These are phyloP conservation scores for Nakaseomyces sp. DNA, from an alignment of 1,139 yeast genomes.

Conservation along the genomic window DNA sequence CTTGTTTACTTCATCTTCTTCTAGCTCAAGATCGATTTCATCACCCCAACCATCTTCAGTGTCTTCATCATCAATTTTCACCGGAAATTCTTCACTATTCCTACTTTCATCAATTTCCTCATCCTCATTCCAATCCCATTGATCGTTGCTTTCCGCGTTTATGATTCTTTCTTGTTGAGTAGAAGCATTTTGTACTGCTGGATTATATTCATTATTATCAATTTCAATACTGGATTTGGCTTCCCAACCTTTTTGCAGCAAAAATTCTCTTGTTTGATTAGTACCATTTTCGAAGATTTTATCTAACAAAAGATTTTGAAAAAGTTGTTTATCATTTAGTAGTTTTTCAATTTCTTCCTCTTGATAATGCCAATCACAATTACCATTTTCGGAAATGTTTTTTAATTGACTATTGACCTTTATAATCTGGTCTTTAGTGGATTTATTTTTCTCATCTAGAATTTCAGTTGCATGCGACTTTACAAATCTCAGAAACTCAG, in stretches of 20 bases:
- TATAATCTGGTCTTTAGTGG: conserved; percentile 10
- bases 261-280: conserved; percentile 14
- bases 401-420: conserved; percentile 12
- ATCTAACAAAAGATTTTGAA: conserved; percentile 22
- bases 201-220: not conserved
- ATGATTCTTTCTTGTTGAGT: not conserved
- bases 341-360: conserved; percentile 16
- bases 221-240: conserved; percentile 2
- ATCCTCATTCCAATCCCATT: conserved; percentile 25
- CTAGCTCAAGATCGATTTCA: conserved; percentile 22
- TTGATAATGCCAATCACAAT: conserved; percentile 15
- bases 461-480: conserved; percentile 20
- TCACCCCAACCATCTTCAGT: conserved; percentile 16
- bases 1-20: conserved; percentile 10
- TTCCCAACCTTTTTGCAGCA: conserved; percentile 13
- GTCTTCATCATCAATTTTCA: conserved; percentile 7
- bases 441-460: conserved; percentile 11
- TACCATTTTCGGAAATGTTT: conserved; percentile 10
- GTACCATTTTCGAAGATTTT: conserved; percentile 18
- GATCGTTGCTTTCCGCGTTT: conserved; percentile 7
- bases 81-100: not conserved
- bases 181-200: not conserved
- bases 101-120: conserved; percentile 1
- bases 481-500: conserved; percentile 21
- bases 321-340: conserved; percentile 20